Evolutionary conservation across 2,329 filamentous ascomycete genomes (phyloP).

Genomic region (Fusarium humuli): DNA sequence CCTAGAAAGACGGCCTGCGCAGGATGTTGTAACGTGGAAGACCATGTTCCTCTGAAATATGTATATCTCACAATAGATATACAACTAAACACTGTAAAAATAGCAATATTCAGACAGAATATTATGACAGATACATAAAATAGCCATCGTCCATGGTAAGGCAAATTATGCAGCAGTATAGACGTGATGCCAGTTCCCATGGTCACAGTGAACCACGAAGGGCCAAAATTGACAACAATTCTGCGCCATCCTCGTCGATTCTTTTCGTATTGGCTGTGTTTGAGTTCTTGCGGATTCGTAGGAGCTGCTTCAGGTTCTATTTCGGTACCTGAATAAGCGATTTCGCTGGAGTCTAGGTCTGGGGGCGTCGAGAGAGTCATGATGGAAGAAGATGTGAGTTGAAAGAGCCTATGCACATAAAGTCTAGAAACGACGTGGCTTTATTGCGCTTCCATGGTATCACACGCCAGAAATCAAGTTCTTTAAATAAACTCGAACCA

Average conservation of each 20-base stretch:
- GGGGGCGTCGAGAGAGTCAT: conserved; percentile 8
- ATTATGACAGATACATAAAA: conserved; percentile 67
- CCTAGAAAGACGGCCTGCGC: conserved; percentile 60
- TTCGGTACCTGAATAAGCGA: conserved; percentile 15
- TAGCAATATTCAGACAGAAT: conserved; percentile 65
- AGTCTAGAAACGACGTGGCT: background rate
- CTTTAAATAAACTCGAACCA: conserved; percentile 1
- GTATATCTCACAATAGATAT: conserved; percentile 68
- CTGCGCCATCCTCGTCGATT: conserved; percentile 30
- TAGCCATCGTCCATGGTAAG: conserved; percentile 66
- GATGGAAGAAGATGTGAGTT: background rate
- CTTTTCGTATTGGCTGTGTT: background rate
- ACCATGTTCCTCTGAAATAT: conserved; percentile 71
- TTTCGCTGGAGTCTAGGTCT: conserved; percentile 16
- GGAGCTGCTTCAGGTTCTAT: background rate
- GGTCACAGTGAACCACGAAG: conserved; percentile 56
- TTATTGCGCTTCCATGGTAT: background rate
- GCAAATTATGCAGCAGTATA: conserved; percentile 67
- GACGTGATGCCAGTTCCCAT: conserved; percentile 75
- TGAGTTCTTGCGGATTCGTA: conserved; percentile 1
- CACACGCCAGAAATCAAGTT: background rate
- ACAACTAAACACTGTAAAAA: conserved; percentile 64
- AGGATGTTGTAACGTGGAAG: conserved; percentile 70
- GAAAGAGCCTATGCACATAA: background rate
- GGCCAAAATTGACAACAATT: conserved; percentile 22